Conservation (phyloP, 139 green algal genomes). For the Ettlia oleoabundans region DNA sequence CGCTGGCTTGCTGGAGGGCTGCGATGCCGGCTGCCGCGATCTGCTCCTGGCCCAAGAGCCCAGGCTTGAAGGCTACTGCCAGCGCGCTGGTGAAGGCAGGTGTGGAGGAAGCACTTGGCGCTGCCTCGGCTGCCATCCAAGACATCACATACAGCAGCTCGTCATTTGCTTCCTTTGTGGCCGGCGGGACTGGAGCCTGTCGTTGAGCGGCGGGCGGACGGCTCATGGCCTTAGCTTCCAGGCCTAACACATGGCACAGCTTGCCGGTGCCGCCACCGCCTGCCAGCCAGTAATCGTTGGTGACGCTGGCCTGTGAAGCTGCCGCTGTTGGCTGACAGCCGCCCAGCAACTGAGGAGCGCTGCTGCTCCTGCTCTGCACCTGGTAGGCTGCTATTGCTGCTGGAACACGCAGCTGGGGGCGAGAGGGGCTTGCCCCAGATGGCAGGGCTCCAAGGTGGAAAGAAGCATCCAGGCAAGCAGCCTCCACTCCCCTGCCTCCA, state of each 20-base stretch:
- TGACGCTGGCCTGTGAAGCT: neutral
- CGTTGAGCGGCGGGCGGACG: neutral
- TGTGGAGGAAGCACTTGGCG: neutral
- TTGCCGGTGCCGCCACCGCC: neutral
- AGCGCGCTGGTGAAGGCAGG: neutral
- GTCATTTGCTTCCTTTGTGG: neutral
- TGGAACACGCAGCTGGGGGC: slow-evolving; percentile 30
- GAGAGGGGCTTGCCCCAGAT: neutral
- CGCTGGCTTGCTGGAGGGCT: neutral
- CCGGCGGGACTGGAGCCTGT: neutral
- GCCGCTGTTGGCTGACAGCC: slow-evolving; percentile 12
- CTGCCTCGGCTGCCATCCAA: slow-evolving; percentile 1
- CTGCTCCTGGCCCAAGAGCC: neutral
- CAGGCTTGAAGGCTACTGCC: neutral
- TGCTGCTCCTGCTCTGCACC: neutral
- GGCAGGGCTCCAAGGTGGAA: slow-evolving; percentile 50
- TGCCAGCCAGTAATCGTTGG: slow-evolving; percentile 34
- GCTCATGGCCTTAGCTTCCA: slow-evolving; percentile 23
- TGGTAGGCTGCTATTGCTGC: slow-evolving; percentile 29
- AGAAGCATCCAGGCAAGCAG: slow-evolving; percentile 42
- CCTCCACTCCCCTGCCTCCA: slow-evolving; percentile 33
- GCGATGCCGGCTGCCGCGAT: neutral
- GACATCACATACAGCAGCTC: slow-evolving; percentile 18
- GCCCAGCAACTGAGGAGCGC: neutral
- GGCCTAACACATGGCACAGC: slow-evolving; percentile 6